Evolutionary conservation across 2,329 filamentous ascomycete species (phyloP).

Genomic region (Rhynchosporium graminicola): DNA sequence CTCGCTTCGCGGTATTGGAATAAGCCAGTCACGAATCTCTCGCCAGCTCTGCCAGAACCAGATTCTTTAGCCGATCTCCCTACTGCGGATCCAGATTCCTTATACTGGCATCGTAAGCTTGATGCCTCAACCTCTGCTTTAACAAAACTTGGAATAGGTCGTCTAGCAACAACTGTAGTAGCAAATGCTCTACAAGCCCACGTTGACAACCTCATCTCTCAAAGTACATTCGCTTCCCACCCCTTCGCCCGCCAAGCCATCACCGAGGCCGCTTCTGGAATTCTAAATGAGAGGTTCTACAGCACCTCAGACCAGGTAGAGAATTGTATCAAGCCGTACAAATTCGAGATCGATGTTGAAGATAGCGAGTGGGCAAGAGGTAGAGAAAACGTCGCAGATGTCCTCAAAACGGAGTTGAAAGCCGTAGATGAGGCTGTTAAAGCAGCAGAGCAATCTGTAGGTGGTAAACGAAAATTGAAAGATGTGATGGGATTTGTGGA

Average conservation of each 20-base stretch:
- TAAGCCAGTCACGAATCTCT: slow-evolving; percentile 85
- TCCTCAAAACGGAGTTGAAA: slow-evolving; percentile 84
- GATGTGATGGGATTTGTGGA: slow-evolving; percentile 94
- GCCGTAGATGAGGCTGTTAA: slow-evolving; percentile 81
- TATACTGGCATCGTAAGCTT: slow-evolving; percentile 92
- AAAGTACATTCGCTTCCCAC: slow-evolving; percentile 84
- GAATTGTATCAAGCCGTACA: slow-evolving; percentile 98
- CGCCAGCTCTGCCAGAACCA: slow-evolving; percentile 62
- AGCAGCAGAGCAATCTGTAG: slow-evolving; percentile 73
- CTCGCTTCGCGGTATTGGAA: slow-evolving; percentile 97
- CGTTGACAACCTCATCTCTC: slow-evolving; percentile 74
- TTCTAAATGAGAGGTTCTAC: slow-evolving; percentile 92
- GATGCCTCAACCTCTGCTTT: slow-evolving; percentile 88
- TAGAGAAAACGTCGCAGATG: slow-evolving; percentile 75
- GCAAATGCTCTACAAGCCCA: slow-evolving; percentile 83
- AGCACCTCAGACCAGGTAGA: slow-evolving; percentile 97
- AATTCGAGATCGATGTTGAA: slow-evolving; percentile 95
- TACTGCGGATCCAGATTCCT: slow-evolving; percentile 79
- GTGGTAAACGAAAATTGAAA: slow-evolving; percentile 78
- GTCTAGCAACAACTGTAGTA: slow-evolving; percentile 88
- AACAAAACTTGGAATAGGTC: slow-evolving; percentile 91
- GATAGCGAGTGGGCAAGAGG: slow-evolving; percentile 85
- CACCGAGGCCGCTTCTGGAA: slow-evolving; percentile 82
- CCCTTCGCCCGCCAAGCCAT: slow-evolving; percentile 94
- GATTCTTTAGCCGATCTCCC: slow-evolving; percentile 77